phyloP scores from a whole-genome alignment of 371 early-diverging fungal species.

The Lichtheimia ramosa region DNA sequence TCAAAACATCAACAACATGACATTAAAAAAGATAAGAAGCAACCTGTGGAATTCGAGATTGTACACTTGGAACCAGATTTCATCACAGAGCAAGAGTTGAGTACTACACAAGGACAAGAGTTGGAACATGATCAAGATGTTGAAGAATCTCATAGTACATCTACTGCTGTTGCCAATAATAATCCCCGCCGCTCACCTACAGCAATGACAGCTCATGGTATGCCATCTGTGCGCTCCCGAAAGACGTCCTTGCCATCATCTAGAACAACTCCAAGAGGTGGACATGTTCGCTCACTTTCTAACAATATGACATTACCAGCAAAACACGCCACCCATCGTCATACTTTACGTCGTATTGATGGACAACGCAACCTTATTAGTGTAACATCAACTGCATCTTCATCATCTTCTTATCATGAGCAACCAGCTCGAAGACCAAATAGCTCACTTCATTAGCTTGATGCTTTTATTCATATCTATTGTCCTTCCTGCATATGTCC shows the following conservation, averaged over 20 bases:
- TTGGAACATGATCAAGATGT: too few relatives aligned
- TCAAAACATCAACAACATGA: not conserved
- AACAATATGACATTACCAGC: slow-evolving; percentile 9
- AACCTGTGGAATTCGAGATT: too few relatives aligned
- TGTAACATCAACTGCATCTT: not conserved
- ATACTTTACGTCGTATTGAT: slow-evolving; percentile 12
- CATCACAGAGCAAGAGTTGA: too few relatives aligned
- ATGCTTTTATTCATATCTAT: too few relatives aligned
- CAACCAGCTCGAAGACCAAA: too few relatives aligned
- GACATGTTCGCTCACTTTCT: slow-evolving; percentile 9
- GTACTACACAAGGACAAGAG: too few relatives aligned
- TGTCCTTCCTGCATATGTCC: too few relatives aligned
- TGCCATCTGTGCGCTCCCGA: slow-evolving; percentile 2
- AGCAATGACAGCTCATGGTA: not conserved
- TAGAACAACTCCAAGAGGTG: not conserved
- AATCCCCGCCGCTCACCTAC: slow-evolving; percentile 6
- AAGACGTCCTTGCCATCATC: slow-evolving; percentile 7
- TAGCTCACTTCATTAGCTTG: too few relatives aligned
- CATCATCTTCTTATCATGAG: not conserved
- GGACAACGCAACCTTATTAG: slow-evolving; percentile 16
- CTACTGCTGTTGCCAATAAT: too few relatives aligned
- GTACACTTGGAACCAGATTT: too few relatives aligned
- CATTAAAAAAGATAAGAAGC: not conserved
- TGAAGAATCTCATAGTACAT: too few relatives aligned
- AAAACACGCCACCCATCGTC: not conserved